Base-by-base conservation (phyloP, 2,329 filamentous ascomycete genomes). In the Colletotrichum horii region DNA sequence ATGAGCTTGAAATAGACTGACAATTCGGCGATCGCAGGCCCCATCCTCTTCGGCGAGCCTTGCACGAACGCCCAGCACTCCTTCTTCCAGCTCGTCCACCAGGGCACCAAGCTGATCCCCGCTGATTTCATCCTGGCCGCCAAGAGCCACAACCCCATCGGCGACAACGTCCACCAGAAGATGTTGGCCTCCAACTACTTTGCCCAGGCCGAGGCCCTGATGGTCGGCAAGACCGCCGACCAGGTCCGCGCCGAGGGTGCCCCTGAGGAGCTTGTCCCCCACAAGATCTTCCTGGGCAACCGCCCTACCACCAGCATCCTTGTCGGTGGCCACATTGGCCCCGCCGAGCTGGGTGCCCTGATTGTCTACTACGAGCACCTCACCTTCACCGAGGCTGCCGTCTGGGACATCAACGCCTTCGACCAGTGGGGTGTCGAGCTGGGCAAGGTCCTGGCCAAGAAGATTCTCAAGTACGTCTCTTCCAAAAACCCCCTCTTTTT, bases 321-420 rank as follows among this genome's bases (percentile, higher is more conserved):
- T 24, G 91, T 93, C 2, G 95, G 96, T 60, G 94, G 96, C 81
- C 93, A 95, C 89, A 98, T 99, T 84, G 98, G 97, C 22, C 97
- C 97, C 11, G 95, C 93, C 58, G 96, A 98, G 81, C 92, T 99
- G 64, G 97, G 97, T 83, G 96, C 97, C 5, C 88, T 99, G 81
- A 99, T 99, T 81, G 96, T 96, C 79, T 99, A 98, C 91, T 99
- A 99, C 87, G 97, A 99, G 91, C 97, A 99, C 88, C 88, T 98
- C 77, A 98, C 97, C 72, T 99, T 99, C 86, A 97, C 95, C 48
- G 97, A 99, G 88, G 97, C 97, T 81, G 96, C 96, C 68, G 90
- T 99, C 84, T 99, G 97, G 97, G 98, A 98, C 88, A 98, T 99
- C 90, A 99, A 99, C 92, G 96, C 94, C 83, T 99, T 98, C 84